Conservation (phyloP, 306 rosid genomes). For the barrel medic (Medicago truncatula) region MtrunA17r5.0-ANR NC_053044.1:38015501-38016000, state of each 20-base stretch:
- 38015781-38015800: slow-evolving; percentile 43
- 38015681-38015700: slow-evolving; percentile 41
- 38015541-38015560: no score
- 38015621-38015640: background rate
- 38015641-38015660: background rate
- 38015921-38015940: background rate
- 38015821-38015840: slow-evolving; percentile 43
- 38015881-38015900: background rate
- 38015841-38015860: background rate
- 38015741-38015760: slow-evolving; percentile 63
- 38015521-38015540: no score
- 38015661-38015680: slow-evolving; percentile 1
- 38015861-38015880: background rate
- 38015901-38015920: background rate
- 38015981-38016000: background rate
- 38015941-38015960: background rate
- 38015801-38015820: slow-evolving; percentile 48
- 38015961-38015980: background rate
- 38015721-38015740: slow-evolving; percentile 65
- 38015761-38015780: slow-evolving; percentile 61
- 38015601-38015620: no score
- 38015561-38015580: no score
- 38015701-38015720: slow-evolving; percentile 37
- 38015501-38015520: no score
- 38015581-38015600: no score